phyloP scores from a whole-genome alignment of 306 rosid species.

The Vicia villosa region DNA sequence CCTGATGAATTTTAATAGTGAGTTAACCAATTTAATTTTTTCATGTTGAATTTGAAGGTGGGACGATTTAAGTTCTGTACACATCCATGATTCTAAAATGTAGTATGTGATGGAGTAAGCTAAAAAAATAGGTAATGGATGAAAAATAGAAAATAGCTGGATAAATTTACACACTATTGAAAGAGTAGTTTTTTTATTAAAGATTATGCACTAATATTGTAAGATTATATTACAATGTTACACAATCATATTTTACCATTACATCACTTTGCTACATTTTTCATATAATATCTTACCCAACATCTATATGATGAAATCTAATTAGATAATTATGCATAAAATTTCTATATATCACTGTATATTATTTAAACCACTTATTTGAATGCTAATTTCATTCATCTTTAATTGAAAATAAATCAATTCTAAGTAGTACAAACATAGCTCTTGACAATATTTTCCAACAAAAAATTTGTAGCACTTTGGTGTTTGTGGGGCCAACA shows the following conservation, averaged over 20 bases:
- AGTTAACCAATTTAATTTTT: too few relatives aligned
- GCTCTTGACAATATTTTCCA: slow-evolving; percentile 58
- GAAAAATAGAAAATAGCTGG: background rate
- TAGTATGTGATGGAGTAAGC: too few relatives aligned
- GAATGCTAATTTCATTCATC: background rate
- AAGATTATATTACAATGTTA: background rate
- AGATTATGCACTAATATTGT: background rate
- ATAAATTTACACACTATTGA: background rate
- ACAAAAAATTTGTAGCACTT: slow-evolving; percentile 70
- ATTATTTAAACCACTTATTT: background rate
- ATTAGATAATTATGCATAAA: background rate
- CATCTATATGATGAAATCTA: background rate
- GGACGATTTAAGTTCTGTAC: too few relatives aligned
- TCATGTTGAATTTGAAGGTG: too few relatives aligned
- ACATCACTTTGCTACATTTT: background rate
- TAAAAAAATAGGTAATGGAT: too few relatives aligned
- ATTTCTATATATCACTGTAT: background rate
- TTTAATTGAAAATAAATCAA: background rate
- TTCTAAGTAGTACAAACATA: slow-evolving; percentile 68
- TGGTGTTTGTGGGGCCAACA: slow-evolving; percentile 53
- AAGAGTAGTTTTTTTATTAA: background rate
- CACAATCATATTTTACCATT: background rate
- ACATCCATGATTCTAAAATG: too few relatives aligned
- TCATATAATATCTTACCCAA: background rate
- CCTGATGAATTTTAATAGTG: too few relatives aligned